Evolutionary conservation across 257 asterid genomes (phyloP).

Genomic region (Solanum stenotomum): DNA sequence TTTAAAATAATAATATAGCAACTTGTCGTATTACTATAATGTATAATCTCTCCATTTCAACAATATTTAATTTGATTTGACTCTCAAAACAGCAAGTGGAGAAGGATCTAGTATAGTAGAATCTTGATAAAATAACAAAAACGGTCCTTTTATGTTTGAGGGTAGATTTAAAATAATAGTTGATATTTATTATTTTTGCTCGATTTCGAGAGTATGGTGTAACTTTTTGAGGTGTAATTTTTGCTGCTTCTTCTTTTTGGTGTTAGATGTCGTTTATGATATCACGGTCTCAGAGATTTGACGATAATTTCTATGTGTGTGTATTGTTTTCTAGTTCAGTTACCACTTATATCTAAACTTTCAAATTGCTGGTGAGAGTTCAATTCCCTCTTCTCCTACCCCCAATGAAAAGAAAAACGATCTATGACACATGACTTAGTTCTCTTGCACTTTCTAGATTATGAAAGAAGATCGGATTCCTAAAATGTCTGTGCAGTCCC

Average conservation of each 20-base stretch:
- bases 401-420: not conserved
- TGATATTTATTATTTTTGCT: not conserved
- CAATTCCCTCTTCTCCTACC: not conserved
- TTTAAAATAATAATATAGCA: not conserved
- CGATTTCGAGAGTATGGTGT: rapidly evolving
- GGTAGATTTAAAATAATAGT: not conserved
- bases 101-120: not conserved
- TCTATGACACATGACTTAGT: not conserved
- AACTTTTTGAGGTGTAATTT: not conserved
- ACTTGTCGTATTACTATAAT: not conserved
- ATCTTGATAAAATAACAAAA: not conserved
- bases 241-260: not conserved
- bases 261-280: not conserved
- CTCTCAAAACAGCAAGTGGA: not conserved
- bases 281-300: not conserved
- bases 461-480: not conserved
- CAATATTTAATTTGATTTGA: not conserved
- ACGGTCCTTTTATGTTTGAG: not conserved
- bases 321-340: not conserved
- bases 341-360: not conserved
- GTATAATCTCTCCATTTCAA: not conserved
- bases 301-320: not conserved
- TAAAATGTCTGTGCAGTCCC: not conserved
- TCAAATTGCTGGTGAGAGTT: not conserved
- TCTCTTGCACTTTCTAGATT: not conserved